These are phyloP conservation scores for Diaporthe capsici DNA, from an alignment of 2,329 filamentous ascomycete genomes.

Conservation along the genomic window DNA sequence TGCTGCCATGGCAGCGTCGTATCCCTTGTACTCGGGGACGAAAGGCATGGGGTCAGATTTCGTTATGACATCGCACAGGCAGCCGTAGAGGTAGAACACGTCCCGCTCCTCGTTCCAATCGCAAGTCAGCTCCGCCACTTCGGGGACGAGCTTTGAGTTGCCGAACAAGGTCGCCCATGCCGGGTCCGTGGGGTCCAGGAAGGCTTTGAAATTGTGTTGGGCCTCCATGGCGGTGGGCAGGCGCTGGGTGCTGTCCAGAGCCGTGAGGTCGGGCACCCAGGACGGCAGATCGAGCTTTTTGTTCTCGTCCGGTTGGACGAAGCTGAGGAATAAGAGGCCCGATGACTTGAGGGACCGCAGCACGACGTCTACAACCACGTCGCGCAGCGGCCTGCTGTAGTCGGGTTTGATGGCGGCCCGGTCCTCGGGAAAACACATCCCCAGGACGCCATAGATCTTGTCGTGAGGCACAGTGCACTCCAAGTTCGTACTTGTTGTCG, in stretches of 20 bases:
- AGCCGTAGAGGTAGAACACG: neutral
- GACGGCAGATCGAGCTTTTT: neutral
- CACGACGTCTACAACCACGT: neutral
- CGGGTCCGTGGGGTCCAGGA: neutral
- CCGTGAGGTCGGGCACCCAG: neutral
- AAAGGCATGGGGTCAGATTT: neutral
- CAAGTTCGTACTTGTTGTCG: neutral
- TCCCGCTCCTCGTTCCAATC: neutral
- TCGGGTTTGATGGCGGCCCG: neutral
- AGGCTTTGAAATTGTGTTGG: neutral
- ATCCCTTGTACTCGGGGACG: neutral
- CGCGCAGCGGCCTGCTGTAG: neutral
- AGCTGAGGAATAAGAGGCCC: neutral
- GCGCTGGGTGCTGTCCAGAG: neutral
- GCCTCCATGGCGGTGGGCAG: neutral
- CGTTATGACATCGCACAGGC: neutral
- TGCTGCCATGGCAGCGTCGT: neutral
- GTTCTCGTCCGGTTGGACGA: neutral
- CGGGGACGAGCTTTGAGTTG: neutral
- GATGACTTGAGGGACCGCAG: neutral
- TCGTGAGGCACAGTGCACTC: neutral
- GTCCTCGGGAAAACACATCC: neutral
- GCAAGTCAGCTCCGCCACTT: neutral
- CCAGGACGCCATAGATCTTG: neutral
- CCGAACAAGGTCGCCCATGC: neutral